phyloP scores from a whole-genome alignment of 163 green algal genomes.

The Trebouxiophyceae sp. region DNA sequence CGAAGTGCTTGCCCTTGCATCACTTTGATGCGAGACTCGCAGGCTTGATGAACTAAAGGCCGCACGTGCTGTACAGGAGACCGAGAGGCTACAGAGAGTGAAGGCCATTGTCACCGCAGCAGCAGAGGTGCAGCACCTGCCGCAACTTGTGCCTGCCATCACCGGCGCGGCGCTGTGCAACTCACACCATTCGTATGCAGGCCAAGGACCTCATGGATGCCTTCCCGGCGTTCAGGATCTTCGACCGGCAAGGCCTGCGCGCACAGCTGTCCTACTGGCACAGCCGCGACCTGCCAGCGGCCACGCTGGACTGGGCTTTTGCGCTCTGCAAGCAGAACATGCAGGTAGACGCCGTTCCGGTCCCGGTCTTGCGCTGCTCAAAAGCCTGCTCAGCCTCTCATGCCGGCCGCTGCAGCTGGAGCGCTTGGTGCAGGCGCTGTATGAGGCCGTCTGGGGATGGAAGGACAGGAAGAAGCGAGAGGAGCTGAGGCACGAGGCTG shows the following conservation, averaged over 20 bases:
- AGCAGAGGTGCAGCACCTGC: too few relatives aligned
- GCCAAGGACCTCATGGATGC: neutral
- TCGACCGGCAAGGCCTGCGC: neutral
- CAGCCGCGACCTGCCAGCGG: neutral
- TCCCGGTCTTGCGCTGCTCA: neutral
- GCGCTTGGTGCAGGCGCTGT: constrained; percentile 7
- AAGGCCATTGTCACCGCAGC: too few relatives aligned
- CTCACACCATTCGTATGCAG: too few relatives aligned
- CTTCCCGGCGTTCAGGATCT: neutral
- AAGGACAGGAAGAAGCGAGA: constrained; percentile 2
- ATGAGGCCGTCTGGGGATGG: constrained; percentile 3
- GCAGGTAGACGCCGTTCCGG: neutral
- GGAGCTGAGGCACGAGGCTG: constrained; percentile 11
- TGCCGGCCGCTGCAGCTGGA: too few relatives aligned
- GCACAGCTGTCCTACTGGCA: neutral
- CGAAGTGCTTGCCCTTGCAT: too few relatives aligned
- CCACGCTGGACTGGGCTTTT: constrained; percentile 6
- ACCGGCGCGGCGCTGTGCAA: too few relatives aligned
- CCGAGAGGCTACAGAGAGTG: too few relatives aligned
- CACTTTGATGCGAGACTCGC: too few relatives aligned
- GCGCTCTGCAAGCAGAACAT: constrained; percentile 15
- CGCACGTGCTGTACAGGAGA: too few relatives aligned
- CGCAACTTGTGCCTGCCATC: too few relatives aligned
- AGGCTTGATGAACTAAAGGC: too few relatives aligned
- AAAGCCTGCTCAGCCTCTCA: neutral